Conservation (phyloP, 176 grass and related monocot species). For the Bothriochloa decipiens region DNA sequence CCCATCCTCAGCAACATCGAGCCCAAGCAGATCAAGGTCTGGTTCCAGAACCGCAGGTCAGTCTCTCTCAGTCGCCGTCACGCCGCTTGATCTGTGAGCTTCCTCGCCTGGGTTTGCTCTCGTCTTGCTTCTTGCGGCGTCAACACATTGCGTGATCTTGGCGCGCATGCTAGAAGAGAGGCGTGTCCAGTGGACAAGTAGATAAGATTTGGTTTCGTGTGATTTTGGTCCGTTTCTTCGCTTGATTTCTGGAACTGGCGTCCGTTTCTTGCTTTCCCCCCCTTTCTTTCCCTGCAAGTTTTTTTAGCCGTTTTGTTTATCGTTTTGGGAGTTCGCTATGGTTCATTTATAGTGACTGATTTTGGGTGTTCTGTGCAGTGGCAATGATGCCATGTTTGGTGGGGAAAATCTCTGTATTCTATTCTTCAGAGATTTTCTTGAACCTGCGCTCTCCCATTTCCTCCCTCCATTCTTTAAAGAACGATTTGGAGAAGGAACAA, state of each 20-base stretch:
- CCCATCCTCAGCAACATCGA: conserved; percentile 95
- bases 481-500: conserved; percentile 18
- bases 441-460: background rate
- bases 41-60: conserved; percentile 99
- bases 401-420: background rate
- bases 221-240: background rate
- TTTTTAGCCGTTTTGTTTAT: background rate
- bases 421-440: conserved; percentile 2
- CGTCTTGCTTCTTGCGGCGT: background rate
- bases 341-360: background rate
- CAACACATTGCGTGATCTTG: background rate
- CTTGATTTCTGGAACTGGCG: background rate
- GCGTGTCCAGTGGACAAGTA: background rate
- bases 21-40: conserved; percentile 99
- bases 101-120: background rate
- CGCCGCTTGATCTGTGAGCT: background rate
- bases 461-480: background rate
- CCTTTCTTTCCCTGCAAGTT: background rate
- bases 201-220: conserved; percentile 3
- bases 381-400: background rate
- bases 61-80: background rate
- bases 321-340: background rate
- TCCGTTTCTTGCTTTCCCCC: background rate
- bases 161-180: background rate
- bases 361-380: background rate